A percentile compares a stretch with the other conserved stretches of the same genome.
Evolutionary conservation across 345 rosid genomes (phyloP).

Genomic region (Hevea brasiliensis): DNA sequence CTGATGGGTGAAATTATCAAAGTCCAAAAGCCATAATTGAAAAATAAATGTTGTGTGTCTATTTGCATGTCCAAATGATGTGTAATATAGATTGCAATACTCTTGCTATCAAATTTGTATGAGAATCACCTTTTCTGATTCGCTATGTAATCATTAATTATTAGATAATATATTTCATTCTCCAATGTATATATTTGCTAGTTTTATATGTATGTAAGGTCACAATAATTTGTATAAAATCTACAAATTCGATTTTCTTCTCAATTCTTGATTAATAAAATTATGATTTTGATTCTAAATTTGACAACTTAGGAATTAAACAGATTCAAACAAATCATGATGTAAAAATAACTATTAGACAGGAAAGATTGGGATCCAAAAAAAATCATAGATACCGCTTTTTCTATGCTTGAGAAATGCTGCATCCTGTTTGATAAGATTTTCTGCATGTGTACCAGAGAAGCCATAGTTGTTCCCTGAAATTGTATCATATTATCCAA

Average conservation of each 20-base stretch:
- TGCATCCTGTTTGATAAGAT: conserved; percentile 82
- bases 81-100: not conserved
- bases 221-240: too few relatives aligned
- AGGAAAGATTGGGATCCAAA: not conserved
- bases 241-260: too few relatives aligned
- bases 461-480: conserved; percentile 95
- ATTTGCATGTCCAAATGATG: not conserved
- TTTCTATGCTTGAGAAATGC: conserved; percentile 78
- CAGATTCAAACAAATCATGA: not conserved
- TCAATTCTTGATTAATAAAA: not conserved
- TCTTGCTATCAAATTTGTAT: not conserved
- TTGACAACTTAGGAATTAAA: not conserved
- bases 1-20: not conserved
- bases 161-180: not conserved
- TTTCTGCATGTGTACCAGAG: conserved; percentile 92
- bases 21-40: not conserved
- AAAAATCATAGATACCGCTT: conserved; percentile 56
- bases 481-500: conserved; percentile 17
- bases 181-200: not conserved
- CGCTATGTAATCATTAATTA: not conserved
- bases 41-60: not conserved
- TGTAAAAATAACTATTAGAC: not conserved
- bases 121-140: too few relatives aligned
- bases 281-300: not conserved
- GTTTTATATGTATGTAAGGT: too few relatives aligned